These are phyloP conservation scores for Scenedesmus sp. DNA, from an alignment of 163 green algal genomes.

Conservation along the genomic window DNA sequence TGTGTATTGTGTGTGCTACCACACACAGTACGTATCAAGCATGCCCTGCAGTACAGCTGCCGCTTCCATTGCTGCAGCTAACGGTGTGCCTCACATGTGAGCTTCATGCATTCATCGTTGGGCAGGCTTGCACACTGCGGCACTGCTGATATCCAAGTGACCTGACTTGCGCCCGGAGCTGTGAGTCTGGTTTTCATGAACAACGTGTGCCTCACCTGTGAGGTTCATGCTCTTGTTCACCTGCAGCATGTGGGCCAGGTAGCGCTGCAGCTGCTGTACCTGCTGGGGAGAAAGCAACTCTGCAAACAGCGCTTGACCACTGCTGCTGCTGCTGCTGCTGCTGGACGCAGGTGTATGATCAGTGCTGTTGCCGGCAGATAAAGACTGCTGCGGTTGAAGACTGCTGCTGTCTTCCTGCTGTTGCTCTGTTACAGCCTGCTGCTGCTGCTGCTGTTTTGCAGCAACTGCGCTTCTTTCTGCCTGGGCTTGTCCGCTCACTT, in stretches of 20 bases:
- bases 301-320: background rate
- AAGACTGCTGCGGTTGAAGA: background rate
- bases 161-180: no score
- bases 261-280: constrained; percentile 68
- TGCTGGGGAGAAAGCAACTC: constrained; percentile 40
- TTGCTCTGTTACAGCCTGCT: background rate
- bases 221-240: constrained; percentile 85
- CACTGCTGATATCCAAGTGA: no score
- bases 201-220: background rate
- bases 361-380: background rate
- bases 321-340: constrained; percentile 5
- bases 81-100: background rate
- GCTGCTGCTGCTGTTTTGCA: background rate
- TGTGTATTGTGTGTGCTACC: no score
- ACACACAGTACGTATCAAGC: no score
- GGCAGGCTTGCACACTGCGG: no score
- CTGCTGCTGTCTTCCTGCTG: background rate
- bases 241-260: constrained; percentile 79
- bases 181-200: no score
- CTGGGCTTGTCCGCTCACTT: background rate
- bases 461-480: background rate
- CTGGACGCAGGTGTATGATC: constrained; percentile 1
- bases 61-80: background rate
- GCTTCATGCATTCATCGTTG: background rate
- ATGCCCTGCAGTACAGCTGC: background rate